These are phyloP conservation scores for Hermanozyma aechmeae DNA, from an alignment of 805 yeast species.

Conservation along the genomic window DNA sequence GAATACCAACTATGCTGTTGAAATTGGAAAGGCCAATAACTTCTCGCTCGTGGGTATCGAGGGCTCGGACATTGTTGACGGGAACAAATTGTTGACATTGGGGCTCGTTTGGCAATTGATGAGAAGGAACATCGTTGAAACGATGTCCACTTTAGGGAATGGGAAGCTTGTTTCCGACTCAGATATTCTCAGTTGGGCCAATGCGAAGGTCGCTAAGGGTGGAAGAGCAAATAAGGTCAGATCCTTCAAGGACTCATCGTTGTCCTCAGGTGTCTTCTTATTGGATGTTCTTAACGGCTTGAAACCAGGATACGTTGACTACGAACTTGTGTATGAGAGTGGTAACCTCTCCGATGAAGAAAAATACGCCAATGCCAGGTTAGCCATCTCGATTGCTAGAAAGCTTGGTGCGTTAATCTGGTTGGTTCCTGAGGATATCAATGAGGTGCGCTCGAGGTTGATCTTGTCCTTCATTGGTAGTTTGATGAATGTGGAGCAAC, in stretches of 20 bases:
- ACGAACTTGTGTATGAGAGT: conserved; percentile 79
- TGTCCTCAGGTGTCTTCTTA: conserved; percentile 72
- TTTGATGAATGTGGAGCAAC: conserved; percentile 70
- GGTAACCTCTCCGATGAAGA: conserved; percentile 61
- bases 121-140: conserved; percentile 89
- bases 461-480: conserved; percentile 93
- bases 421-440: conserved; percentile 99
- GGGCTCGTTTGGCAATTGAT: conserved; percentile 97
- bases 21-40: conserved; percentile 83
- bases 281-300: conserved; percentile 87
- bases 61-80: conserved; percentile 95
- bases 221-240: conserved; percentile 69
- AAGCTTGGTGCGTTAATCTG: conserved; percentile 95
- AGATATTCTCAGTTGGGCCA: conserved; percentile 93
- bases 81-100: conserved; percentile 77
- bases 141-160: conserved; percentile 69
- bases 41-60: conserved; percentile 96
- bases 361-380: conserved; percentile 85
- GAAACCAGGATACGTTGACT: conserved; percentile 97
- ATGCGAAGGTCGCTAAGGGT: conserved; percentile 73
- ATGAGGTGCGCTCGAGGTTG: conserved; percentile 90
- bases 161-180: conserved; percentile 62
- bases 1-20: conserved; percentile 97
- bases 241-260: conserved; percentile 74
- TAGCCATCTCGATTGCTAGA: conserved; percentile 97